Evolutionary conservation across 768 basidiomycete species (phyloP).

Genomic region (Hemileccinum impolitum): DNA sequence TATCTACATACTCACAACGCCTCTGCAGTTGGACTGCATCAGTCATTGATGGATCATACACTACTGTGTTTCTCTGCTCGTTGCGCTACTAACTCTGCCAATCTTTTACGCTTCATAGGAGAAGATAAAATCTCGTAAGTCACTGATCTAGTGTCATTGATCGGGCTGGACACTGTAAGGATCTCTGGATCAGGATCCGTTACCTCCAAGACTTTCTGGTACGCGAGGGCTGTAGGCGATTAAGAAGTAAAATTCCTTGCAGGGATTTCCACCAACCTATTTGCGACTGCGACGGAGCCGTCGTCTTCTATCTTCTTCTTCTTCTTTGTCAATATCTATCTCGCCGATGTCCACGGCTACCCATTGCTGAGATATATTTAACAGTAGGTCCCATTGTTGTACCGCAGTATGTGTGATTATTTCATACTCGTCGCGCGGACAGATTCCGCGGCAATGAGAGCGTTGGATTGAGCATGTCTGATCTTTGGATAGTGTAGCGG

Average conservation of each 20-base stretch:
- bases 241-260: constrained; percentile 5
- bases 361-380: constrained; percentile 19
- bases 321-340: constrained; percentile 6
- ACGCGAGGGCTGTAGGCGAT: constrained; percentile 2
- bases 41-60: constrained; percentile 10
- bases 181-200: constrained; percentile 5
- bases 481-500: neutral
- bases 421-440: constrained; percentile 13
- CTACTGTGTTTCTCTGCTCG: constrained; percentile 10
- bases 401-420: constrained; percentile 12
- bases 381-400: constrained; percentile 19
- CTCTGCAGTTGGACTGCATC: constrained; percentile 19
- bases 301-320: constrained; percentile 2
- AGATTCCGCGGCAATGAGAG: constrained; percentile 18
- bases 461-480: too few species aligned
- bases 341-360: constrained; percentile 7
- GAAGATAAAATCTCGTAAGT: constrained; percentile 21
- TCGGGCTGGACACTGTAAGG: neutral
- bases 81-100: constrained; percentile 10
- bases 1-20: constrained; percentile 22
- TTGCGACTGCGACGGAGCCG: neutral
- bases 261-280: constrained; percentile 11
- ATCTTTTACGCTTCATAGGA: constrained; percentile 20
- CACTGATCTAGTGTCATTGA: constrained; percentile 1
- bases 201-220: neutral